A percentile compares a stretch with the other conserved stretches of the same genome.
These are phyloP conservation scores for Fusarium phyllophilum DNA, from an alignment of 2,329 filamentous ascomycete species.

Conservation along the genomic window DNA sequence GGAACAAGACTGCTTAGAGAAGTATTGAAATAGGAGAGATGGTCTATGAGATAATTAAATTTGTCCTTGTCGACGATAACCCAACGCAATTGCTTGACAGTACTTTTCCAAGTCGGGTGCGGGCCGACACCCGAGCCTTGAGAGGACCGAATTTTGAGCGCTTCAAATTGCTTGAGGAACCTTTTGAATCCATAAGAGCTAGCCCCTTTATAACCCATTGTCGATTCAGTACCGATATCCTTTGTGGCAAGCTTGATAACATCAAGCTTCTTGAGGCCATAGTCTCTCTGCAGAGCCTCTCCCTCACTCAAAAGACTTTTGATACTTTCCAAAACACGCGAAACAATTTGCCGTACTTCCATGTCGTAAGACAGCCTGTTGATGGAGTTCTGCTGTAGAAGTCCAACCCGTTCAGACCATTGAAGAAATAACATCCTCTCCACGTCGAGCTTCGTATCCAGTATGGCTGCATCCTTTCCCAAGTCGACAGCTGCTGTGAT, in stretches of 20 bases:
- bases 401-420: not conserved
- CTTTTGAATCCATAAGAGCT: not conserved
- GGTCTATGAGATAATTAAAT: not conserved
- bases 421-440: not conserved
- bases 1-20: not conserved
- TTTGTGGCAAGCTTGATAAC: no score
- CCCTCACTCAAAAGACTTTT: not conserved
- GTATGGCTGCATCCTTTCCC: rapidly evolving
- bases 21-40: not conserved
- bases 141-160: no score
- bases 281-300: not conserved
- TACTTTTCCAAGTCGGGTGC: no score
- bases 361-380: no score
- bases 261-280: not conserved
- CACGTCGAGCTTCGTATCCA: not conserved
- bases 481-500: not conserved
- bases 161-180: not conserved
- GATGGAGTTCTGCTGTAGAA: not conserved
- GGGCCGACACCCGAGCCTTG: no score
- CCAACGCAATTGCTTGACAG: not conserved
- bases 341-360: rapidly evolving
- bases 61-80: not conserved
- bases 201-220: no score
- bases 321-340: not conserved
- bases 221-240: no score